Percentiles rank a stretch among this genome's conserved stretches.
Evolutionary conservation across 805 yeast species (phyloP).

Genomic region (Yamadazyma takamatsuzukensis): DNA sequence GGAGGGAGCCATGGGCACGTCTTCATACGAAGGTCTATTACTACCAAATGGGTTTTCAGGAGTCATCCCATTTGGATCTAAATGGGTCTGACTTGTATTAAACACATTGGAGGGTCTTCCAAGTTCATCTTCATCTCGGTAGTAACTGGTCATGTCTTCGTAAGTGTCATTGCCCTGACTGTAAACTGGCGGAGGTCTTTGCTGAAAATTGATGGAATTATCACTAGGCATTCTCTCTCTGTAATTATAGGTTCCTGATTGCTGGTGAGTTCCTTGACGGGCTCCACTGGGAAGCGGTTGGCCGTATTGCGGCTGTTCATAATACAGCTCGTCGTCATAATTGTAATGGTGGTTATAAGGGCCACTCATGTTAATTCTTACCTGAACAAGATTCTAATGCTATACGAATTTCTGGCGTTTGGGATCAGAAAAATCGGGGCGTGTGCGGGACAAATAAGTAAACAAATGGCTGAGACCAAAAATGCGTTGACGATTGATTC

Average conservation of each 20-base stretch:
- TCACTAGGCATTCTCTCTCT: constrained; percentile 11
- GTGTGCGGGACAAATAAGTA: constrained; percentile 1
- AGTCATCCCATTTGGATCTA: constrained; percentile 14
- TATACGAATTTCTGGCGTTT: neutral
- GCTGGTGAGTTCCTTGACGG: constrained; percentile 8
- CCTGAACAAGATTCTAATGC: neutral
- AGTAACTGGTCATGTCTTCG: constrained; percentile 20
- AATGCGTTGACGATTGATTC: too few species aligned
- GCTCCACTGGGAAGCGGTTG: too few species aligned
- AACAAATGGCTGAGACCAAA: constrained; percentile 12
- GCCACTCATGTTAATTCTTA: constrained; percentile 4
- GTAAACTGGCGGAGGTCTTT: constrained; percentile 25
- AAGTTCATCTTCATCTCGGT: constrained; percentile 15
- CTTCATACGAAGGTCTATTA: constrained; percentile 8
- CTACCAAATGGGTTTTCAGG: constrained; percentile 14
- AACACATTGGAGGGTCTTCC: constrained; percentile 25
- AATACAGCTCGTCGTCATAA: neutral
- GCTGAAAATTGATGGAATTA: constrained; percentile 24
- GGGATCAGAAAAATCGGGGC: neutral
- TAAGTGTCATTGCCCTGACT: constrained; percentile 14
- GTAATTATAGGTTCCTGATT: constrained; percentile 17
- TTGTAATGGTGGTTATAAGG: constrained; percentile 6
- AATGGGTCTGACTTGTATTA: constrained; percentile 19
- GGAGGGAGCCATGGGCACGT: constrained; percentile 8
- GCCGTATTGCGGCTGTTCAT: constrained; percentile 1